Evolutionary conservation across 2,329 filamentous ascomycete species (phyloP), one percentile per base, ranked within the genome.

Genomic region (Pseudocercospora vitis): DNA sequence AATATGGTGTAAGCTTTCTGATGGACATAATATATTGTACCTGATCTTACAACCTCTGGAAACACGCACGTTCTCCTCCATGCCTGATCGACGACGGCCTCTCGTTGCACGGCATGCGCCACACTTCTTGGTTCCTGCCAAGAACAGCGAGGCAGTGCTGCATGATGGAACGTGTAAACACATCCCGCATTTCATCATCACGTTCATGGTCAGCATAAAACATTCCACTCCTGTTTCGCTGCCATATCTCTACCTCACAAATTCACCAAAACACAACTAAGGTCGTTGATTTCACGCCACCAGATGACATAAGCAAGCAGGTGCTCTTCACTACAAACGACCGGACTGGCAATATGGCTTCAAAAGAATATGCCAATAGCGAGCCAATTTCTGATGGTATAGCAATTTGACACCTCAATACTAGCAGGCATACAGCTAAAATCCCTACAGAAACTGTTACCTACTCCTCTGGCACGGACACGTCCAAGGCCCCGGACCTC

Each of bases 401-500:
- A 29, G 19, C 11, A 42, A 46, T 18, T 35, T 19, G 12, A 4
- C 48, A 19, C 44, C 48, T 11, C 40, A 18, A 28, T 4, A 5
- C 19, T 26, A 14, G 16, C 23, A 19, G 26, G 40, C 23, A 29
- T 19, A 26, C 3, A 31, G 18, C 29, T 9, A 31, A 52, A 60
- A 32, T 12, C 14, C 12, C 14, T 31, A 2, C 47, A 66, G 66
- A 66, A 52, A 58, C 59, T 24, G 52, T 60, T 11, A 62, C 58
- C 14, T 60, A 65, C 50, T 51, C 60, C 5, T 56, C 53, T 24
- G 55, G 53, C 50, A 54, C 45, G 23, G 35, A 32, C 23, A 28
- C 18, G 11, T 31, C 23, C 31, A 42, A 28, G n/a, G 70, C 77
- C 35, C 88, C 89, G 39, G 87, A 90, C 68, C 74, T 96, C 47